Evolutionary conservation across 2,329 filamentous ascomycete species (phyloP).

Genomic region (Orbilia blumenaviensis): DNA sequence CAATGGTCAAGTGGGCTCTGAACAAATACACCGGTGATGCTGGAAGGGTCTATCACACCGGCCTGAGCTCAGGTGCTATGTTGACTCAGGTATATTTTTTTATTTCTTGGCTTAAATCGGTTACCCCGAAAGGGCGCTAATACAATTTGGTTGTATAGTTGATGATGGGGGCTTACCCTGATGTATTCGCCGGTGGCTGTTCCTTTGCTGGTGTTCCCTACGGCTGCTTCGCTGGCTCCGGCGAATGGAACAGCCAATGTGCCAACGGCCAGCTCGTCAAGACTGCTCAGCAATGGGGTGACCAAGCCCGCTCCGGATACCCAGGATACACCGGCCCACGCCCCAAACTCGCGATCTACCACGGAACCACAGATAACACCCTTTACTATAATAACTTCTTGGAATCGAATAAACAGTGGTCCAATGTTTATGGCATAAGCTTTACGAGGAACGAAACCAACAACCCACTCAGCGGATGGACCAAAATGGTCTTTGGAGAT

Average conservation of each 20-base stretch:
- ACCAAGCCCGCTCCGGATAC: conserved; percentile 65
- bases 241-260: conserved; percentile 67
- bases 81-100: conserved; percentile 64
- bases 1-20: conserved; percentile 70
- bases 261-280: conserved; percentile 64
- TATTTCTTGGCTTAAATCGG: no score
- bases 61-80: conserved; percentile 67
- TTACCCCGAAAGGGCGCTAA: conserved; percentile 61
- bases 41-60: conserved; percentile 67
- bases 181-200: conserved; percentile 66
- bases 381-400: conserved; percentile 68
- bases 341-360: conserved; percentile 69
- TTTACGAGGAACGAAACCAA: conserved; percentile 55
- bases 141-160: conserved; percentile 56
- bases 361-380: conserved; percentile 66
- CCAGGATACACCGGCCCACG: conserved; percentile 65
- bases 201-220: conserved; percentile 67
- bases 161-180: conserved; percentile 66
- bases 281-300: conserved; percentile 65
- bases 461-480: conserved; percentile 54
- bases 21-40: conserved; percentile 66
- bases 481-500: conserved; percentile 53
- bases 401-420: conserved; percentile 69
- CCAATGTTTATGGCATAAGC: conserved; percentile 64
- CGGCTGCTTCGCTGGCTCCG: conserved; percentile 65